phyloP scores from a whole-genome alignment of 2,329 filamentous ascomycete species.

The Paracorniculantispora psalliotae region DNA sequence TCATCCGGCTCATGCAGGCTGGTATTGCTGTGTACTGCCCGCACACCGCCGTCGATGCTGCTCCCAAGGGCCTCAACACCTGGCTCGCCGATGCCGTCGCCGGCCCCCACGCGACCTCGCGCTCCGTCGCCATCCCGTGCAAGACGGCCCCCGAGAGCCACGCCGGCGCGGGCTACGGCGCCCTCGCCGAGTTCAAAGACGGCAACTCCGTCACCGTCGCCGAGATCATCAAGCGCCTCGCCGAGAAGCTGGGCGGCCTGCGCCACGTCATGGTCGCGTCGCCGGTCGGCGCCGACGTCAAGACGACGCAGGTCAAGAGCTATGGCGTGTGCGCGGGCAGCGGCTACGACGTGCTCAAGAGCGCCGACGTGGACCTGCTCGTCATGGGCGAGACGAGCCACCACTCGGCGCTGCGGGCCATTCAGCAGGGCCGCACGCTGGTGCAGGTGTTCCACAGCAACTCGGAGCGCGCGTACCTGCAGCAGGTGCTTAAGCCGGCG shows the following conservation, averaged over 20 bases:
- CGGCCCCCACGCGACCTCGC: constrained; percentile 37
- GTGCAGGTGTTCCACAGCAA: constrained; percentile 90
- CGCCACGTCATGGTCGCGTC: constrained; percentile 45
- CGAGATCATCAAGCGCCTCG: constrained; percentile 48
- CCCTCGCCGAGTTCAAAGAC: constrained; percentile 36
- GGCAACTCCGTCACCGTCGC: constrained; percentile 31
- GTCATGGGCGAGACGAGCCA: constrained; percentile 93
- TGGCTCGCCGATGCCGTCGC: constrained; percentile 89
- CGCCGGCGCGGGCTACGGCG: constrained; percentile 49
- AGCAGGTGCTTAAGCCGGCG: constrained; percentile 61
- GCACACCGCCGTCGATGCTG: constrained; percentile 90
- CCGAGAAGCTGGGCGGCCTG: constrained; percentile 64
- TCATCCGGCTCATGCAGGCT: constrained; percentile 75
- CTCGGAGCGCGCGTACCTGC: constrained; percentile 79
- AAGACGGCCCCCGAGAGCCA: constrained; percentile 37
- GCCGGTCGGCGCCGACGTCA: constrained; percentile 43
- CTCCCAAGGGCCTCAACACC: constrained; percentile 78
- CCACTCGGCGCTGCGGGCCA: constrained; percentile 82
- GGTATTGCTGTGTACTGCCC: constrained; percentile 95
- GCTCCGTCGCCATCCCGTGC: constrained; percentile 43
- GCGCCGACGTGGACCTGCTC: constrained; percentile 67
- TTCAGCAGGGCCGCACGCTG: constrained; percentile 76
- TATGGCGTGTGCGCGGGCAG: constrained; percentile 89
- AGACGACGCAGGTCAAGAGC: constrained; percentile 48
- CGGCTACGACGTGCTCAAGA: constrained; percentile 70